phyloP scores from a whole-genome alignment of 2,329 filamentous ascomycete genomes.

The Acephala macrosclerotiorum region DNA sequence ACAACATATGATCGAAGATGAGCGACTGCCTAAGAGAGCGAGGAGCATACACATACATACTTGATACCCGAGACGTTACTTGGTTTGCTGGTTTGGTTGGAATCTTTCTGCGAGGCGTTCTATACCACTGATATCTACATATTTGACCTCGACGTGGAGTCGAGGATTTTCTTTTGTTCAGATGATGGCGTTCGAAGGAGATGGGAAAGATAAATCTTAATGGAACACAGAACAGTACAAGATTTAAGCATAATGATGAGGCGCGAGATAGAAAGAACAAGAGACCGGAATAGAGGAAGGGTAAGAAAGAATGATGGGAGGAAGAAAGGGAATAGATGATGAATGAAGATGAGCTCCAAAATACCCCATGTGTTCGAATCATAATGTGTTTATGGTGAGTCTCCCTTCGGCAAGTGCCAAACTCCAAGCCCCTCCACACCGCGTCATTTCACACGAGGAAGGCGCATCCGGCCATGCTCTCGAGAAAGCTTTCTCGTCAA shows the following conservation, averaged over 20 bases:
- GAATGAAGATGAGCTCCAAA: background rate
- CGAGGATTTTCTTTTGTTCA: background rate
- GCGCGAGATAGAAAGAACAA: too few species aligned
- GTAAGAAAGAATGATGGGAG: background rate
- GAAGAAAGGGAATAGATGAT: background rate
- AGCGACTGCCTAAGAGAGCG: background rate
- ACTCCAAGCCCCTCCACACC: too few species aligned
- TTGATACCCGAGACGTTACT: background rate
- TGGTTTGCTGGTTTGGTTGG: background rate
- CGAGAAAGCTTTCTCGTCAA: too few species aligned
- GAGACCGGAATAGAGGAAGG: background rate
- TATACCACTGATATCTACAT: background rate
- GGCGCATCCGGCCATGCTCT: too few species aligned
- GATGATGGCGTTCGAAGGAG: background rate
- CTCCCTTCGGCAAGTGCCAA: too few species aligned
- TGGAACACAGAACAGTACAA: slow-evolving; percentile 1
- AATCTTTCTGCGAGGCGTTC: slow-evolving; percentile 3
- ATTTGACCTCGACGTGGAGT: background rate
- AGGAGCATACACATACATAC: slow-evolving; percentile 1
- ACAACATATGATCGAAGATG: too few species aligned
- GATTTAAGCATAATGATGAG: background rate
- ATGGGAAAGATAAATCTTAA: background rate
- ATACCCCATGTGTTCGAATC: too few species aligned
- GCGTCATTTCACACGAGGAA: too few species aligned
- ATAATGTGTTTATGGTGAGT: too few species aligned